These are phyloP conservation scores for Aureobasidium subglaciale DNA, from an alignment of 2,329 filamentous ascomycete genomes.

Conservation along the genomic window DNA sequence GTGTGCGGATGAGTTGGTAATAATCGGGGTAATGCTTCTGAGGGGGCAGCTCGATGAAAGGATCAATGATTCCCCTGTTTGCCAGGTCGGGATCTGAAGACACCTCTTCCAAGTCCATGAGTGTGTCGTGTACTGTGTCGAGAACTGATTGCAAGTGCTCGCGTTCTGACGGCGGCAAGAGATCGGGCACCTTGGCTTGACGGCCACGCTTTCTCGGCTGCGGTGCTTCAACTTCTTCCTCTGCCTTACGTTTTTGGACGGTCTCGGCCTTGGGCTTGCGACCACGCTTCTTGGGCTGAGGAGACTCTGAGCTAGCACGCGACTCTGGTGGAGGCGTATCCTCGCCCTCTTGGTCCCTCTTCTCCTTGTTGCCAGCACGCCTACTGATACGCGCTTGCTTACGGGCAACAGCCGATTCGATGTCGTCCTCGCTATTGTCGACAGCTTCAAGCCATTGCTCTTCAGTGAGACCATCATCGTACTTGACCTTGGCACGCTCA, in stretches of 20 bases:
- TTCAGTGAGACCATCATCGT: slow-evolving; percentile 95
- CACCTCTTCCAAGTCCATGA: slow-evolving; percentile 81
- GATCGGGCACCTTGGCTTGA: slow-evolving; percentile 60
- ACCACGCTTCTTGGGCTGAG: slow-evolving; percentile 63
- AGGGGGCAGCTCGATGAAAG: slow-evolving; percentile 84
- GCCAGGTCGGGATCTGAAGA: slow-evolving; percentile 49
- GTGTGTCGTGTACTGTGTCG: slow-evolving; percentile 65
- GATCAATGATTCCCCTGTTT: slow-evolving; percentile 80
- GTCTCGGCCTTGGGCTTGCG: slow-evolving; percentile 66
- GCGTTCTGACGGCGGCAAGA: slow-evolving; percentile 62
- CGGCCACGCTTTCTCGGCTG: slow-evolving; percentile 69
- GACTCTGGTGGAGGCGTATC: slow-evolving; percentile 71
- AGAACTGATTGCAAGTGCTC: slow-evolving; percentile 72
- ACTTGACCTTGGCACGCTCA: slow-evolving; percentile 88
- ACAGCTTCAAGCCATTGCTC: slow-evolving; percentile 99
- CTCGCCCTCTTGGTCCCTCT: slow-evolving; percentile 48
- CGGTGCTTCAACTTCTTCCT: slow-evolving; percentile 67
- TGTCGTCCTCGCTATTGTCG: slow-evolving; percentile 89
- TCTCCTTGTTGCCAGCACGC: slow-evolving; percentile 68
- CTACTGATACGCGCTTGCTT: slow-evolving; percentile 81
- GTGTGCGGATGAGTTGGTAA: slow-evolving; percentile 84
- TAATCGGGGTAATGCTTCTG: slow-evolving; percentile 91
- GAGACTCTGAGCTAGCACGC: slow-evolving; percentile 73
- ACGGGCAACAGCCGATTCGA: slow-evolving; percentile 84
- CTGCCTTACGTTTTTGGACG: slow-evolving; percentile 69